Evolutionary conservation across 2,329 filamentous ascomycete species (phyloP).

Genomic region (Colletotrichum viniferum): DNA sequence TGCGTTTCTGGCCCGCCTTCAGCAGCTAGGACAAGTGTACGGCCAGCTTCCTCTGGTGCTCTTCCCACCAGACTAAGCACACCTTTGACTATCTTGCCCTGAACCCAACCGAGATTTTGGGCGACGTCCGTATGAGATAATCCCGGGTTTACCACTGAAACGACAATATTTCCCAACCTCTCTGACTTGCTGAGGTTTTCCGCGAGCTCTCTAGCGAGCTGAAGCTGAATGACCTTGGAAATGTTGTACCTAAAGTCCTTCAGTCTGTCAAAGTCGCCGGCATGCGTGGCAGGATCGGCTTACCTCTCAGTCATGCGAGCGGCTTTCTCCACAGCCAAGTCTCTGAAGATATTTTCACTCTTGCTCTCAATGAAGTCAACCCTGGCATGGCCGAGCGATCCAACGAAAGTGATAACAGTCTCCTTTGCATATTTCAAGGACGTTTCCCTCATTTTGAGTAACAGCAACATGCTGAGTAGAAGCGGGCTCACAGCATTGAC

Average conservation of each 20-base stretch:
- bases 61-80: slow-evolving; percentile 31
- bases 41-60: slow-evolving; percentile 40
- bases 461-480: slow-evolving; percentile 43
- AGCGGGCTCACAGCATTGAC: slow-evolving; percentile 51
- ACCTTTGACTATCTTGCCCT: background rate
- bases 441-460: slow-evolving; percentile 44
- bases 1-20: slow-evolving; percentile 39
- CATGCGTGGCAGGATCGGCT: rapidly evolving
- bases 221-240: background rate
- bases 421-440: slow-evolving; percentile 30
- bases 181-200: background rate
- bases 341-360: slow-evolving; percentile 31
- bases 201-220: background rate
- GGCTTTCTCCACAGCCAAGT: slow-evolving; percentile 24
- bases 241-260: background rate
- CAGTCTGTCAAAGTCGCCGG: rapidly evolving
- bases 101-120: background rate
- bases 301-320: background rate
- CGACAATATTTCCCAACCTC: background rate
- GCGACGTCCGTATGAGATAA: background rate
- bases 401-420: background rate
- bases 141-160: background rate
- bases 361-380: slow-evolving; percentile 35
- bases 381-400: background rate
- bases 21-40: slow-evolving; percentile 41